Evolutionary conservation across 2,329 filamentous ascomycete species (phyloP).

Genomic region (Nemania serpens): DNA sequence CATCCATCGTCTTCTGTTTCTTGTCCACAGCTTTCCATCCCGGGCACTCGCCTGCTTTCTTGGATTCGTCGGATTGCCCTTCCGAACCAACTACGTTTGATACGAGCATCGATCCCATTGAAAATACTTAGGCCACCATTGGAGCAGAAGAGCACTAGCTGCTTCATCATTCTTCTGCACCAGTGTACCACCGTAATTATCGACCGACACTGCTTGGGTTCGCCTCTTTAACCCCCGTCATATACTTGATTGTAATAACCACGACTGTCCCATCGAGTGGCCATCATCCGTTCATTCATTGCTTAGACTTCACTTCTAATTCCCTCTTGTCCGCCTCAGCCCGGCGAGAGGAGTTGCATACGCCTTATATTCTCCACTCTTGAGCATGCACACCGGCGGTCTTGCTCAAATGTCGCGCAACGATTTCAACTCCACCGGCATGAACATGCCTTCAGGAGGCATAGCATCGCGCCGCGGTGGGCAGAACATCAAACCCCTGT

Average conservation of each 20-base stretch:
- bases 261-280: conserved; percentile 37
- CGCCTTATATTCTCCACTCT: conserved; percentile 37
- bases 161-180: conserved; percentile 30
- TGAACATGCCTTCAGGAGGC: conserved; percentile 77
- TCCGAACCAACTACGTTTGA: conserved; percentile 42
- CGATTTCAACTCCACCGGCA: conserved; percentile 71
- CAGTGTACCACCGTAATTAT: conserved; percentile 35
- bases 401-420: conserved; percentile 98
- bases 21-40: conserved; percentile 39
- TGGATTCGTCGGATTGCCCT: conserved; percentile 37
- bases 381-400: conserved; percentile 91
- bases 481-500: conserved; percentile 88
- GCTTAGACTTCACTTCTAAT: conserved; percentile 39
- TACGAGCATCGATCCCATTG: conserved; percentile 37
- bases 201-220: conserved; percentile 28
- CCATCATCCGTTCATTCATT: conserved; percentile 42
- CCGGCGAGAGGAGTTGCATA: conserved; percentile 29
- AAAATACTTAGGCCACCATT: conserved; percentile 26
- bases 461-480: conserved; percentile 84
- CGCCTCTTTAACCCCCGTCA: conserved; percentile 27
- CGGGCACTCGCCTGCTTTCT: conserved; percentile 35
- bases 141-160: conserved; percentile 32
- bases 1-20: conserved; percentile 39
- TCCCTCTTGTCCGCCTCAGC: conserved; percentile 31
- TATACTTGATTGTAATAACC: conserved; percentile 43